Base-by-base conservation (phyloP, 129 eudicot genomes). In the Arctium minus region DNA sequence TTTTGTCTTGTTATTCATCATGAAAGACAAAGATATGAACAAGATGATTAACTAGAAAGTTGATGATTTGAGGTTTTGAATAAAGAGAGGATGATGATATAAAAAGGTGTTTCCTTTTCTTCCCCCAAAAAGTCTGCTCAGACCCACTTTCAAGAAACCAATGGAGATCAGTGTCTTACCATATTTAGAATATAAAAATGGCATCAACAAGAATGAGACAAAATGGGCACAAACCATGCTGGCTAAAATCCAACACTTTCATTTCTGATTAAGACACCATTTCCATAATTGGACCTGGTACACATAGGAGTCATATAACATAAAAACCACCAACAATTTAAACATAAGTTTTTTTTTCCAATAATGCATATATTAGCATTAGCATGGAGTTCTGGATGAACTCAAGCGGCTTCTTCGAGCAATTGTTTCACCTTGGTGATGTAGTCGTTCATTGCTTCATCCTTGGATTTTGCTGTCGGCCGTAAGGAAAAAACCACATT, bases 391-490 rank as follows among this genome's bases (percentile, higher is more conserved):
- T 60, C 68, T 60, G 29, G 8, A 29, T 22, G 36, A 75, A 44
- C 67, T 75, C 32, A 75, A 44, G 87, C 91, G 18, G 92, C 93
- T 78, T 83, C 93, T 86, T 96, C 98, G 56, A 88, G 86, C 92
- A 96, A 81, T 86, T 93, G 98, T 79, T 93, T 96, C 86, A 90
- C 98, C 93, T 93, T 96, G 71, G 97, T 96, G 93, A 96, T 93
- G 83, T 93, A 96, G 75, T 96, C 98, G 80, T 64, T 81, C 99
- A 90, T 96, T 3, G 99, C 98, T 60, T 89, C 97, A 46, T 96
- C 99, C 85, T 86, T 72, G 77, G 94, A 69, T 92, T 92, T 92
- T 76, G 91, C 98, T 94, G 91, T 71, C 60, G 74, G 13, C 18
- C 13, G 18, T 70, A 50, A 36, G 10, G 6, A 74, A 2, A 18